Base-by-base conservation (phyloP, 495 filamentous ascomycete genomes). In the Neurospora sp. region DNA sequence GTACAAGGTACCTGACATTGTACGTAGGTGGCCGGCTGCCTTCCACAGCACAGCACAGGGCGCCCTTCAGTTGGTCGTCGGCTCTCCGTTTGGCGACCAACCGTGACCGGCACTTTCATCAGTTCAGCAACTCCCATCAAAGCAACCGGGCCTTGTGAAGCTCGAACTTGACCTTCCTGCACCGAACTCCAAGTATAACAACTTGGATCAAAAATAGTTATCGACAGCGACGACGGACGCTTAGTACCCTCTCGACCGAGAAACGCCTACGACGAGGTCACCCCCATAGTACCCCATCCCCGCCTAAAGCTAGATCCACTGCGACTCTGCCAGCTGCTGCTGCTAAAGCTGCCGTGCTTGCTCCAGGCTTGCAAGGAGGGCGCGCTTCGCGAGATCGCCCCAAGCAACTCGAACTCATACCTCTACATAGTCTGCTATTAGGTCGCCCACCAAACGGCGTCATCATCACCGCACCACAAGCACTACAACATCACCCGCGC, bases 341-440 rank as follows among this genome's bases (percentile, higher is more conserved):
- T 44, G 39, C 39, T 69, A 42, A 70, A 48, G 42, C 40, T 45
- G 27, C 40, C 22, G 22, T 27, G 22, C 27, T 31, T 44, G 35
- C 70, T 71, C 44, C 70, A 37, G 70, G 53, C 53, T 65, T 65
- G 53, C 73, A 76, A 74, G 71, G 48, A 81, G 77, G 53, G 53
- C 79, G 79, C 79, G 80, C 77, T 77, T 76, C 75, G 75, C 75
- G 73, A 73, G 69, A 69, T 72, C 75, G 40, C 40, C 40, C 78
- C 75, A 78, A 71, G 69, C 38, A 71, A 45, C 70, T 74, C 74
- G 27, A 65, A 65, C 53, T 65, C 53, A 65, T 65, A 65, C 53
- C 53, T 65, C 53, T 65, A 8, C 48, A 7, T 31, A 22, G 45
- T 31, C 48, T 61, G 48, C 27, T 16, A 65, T 65, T 17, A 61